A percentile compares a stretch with the other conserved stretches of the same genome.
phyloP scores from a whole-genome alignment of 2,329 filamentous ascomycete species.

The Berkeleyomyces basicola region DNA sequence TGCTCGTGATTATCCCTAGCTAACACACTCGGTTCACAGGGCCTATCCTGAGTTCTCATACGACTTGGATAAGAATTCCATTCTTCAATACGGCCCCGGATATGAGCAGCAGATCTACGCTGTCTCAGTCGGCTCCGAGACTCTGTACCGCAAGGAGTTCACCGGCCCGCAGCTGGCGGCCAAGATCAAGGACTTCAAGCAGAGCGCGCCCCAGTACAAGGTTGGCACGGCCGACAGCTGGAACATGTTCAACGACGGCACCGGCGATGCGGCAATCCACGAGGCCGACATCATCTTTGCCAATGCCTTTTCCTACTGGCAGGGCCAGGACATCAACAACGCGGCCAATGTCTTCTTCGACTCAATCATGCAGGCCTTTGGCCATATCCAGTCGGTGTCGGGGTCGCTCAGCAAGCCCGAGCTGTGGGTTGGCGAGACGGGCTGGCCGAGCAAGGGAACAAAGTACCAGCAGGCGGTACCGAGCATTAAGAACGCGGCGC shows the following conservation, averaged over 20 bases:
- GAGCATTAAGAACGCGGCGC: slow-evolving; percentile 38
- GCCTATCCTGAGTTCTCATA: slow-evolving; percentile 47
- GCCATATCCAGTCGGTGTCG: slow-evolving; percentile 43
- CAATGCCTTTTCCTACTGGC: slow-evolving; percentile 62
- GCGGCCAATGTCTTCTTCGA: slow-evolving; percentile 45
- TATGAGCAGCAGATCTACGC: slow-evolving; percentile 45
- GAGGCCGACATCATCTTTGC: slow-evolving; percentile 44
- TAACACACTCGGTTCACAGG: slow-evolving; percentile 21
- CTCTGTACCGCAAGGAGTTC: slow-evolving; percentile 52
- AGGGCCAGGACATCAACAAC: slow-evolving; percentile 40
- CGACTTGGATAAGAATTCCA: slow-evolving; percentile 39
- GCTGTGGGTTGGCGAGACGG: slow-evolving; percentile 53
- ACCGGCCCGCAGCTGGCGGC: slow-evolving; percentile 40
- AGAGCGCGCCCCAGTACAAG: slow-evolving; percentile 34
- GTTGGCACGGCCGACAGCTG: slow-evolving; percentile 56
- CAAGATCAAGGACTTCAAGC: slow-evolving; percentile 46
- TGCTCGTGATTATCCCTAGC: too few relatives aligned
- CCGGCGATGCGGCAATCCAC: slow-evolving; percentile 44
- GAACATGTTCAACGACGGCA: slow-evolving; percentile 56
- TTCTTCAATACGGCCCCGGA: slow-evolving; percentile 25
- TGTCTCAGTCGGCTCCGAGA: slow-evolving; percentile 55
- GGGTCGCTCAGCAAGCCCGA: slow-evolving; percentile 32
- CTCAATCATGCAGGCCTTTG: slow-evolving; percentile 47
- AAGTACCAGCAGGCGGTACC: slow-evolving; percentile 46
- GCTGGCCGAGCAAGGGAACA: slow-evolving; percentile 47